Base-by-base conservation (phyloP, 805 yeast genomes). In the Tetrapisispora iriomotensis region DNA sequence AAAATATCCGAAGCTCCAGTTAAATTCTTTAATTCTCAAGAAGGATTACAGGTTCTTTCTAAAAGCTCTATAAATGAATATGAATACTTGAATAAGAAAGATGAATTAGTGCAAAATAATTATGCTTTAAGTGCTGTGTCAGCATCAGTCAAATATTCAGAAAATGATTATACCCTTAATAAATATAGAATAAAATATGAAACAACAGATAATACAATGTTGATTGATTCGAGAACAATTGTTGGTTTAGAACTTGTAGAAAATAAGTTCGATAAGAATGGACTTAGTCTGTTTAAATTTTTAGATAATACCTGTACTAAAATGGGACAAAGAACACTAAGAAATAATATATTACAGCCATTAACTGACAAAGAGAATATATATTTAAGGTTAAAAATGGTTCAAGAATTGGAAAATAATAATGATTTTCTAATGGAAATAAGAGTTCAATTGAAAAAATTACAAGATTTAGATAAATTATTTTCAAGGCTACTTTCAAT, bases 291-390 rank as follows among this genome's bases (percentile, higher is more conserved):
- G 7, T 56, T 61, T 23, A 66, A 63, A 20, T 54, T 58, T 29
- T 43, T 71, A 32, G 61, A 71, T 44, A 45, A 50, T 1, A 68
- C 74, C 0, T 41, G 49, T 0, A 71, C 77, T 0, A 66, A 61
- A 38, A 72, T 71, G 76, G 77, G 76, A 0, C 53, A 50, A 13
- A 45, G 75, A 37, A 41, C 64, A 6, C 48, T 72, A 35, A 60
- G 62, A 43, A 65, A 58, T 26, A 69, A 61, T 37, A 61, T 71
- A 3, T 43, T 71, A n/a, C 77, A 71, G 41, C 77, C 76, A 0
- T 46, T 71, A 13, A 68, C 72, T 1, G 66, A 67, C 44, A 43
- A 41, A 14, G 43, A 45, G 0, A 61, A 67, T 18, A 60, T 72
- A 3, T 40, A 47, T 9, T 46, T 61, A 29, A 54, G 77, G 29